Base-by-base conservation (phyloP, 257 asterid species). In the Eucommia ulmoides region DNA sequence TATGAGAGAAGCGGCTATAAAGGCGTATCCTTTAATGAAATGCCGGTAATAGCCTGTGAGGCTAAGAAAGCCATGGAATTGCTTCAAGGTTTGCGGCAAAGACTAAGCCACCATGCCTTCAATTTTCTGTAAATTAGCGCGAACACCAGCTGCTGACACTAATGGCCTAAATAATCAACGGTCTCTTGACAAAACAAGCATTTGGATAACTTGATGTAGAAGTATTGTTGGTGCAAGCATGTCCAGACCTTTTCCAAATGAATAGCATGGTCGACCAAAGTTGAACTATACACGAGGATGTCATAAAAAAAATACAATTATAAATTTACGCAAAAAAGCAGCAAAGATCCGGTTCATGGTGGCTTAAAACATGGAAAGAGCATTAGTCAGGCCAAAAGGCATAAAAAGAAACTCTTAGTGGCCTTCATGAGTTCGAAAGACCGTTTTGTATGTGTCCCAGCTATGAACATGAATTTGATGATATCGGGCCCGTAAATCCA, bases 371-470 rank as follows among this genome's bases (percentile, higher is more conserved):
- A 29, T 52, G 0, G 57, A 52, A 20, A 29, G 33, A 10, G 29
- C 49, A 21, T 52, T 52, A 1, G 47, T 8, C 1, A 52, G 24
- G 1, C 57, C 57, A 16, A 52, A 53, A 2, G 58, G 22, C 35
- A 53, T 53, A 12, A 35, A 47, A 0, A 46, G n/a, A 3, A 56
- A 56, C 15, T 56, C 49, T n/a, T 15, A 56, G 12, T 48, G 54
- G 0, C 54, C 62, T 0, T 21, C 17, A 2, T 2, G 9, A 0
- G 54, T 47, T 3, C 54, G 41, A n/a, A 56, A 56, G 1, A 41
- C 18, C 1, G 14, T 54, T 42, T 54, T 42, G 3, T n/a, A 4
- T 0, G 24, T 8, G 15, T 54, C 51, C 0, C 1, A 0, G 2
- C 8, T 1, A 1, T 23, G 17, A n/a, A 54, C 14, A 2, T 42